Conservation (phyloP, 495 filamentous ascomycete species). For the Endocarpon pusillum region DNA sequence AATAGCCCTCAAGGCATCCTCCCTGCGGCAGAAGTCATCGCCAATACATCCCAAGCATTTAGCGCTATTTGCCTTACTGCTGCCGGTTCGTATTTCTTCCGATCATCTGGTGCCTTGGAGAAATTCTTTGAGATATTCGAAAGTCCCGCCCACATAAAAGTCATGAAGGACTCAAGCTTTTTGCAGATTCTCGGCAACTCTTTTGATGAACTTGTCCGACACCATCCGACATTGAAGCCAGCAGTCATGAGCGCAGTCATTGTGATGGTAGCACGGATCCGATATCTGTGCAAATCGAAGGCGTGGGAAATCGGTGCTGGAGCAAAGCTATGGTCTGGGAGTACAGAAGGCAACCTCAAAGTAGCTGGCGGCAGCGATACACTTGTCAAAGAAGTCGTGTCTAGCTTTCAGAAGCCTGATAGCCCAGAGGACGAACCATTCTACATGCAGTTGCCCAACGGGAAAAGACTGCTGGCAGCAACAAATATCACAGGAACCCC, state of each 20-base stretch:
- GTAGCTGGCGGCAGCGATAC: conserved; percentile 14
- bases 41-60: conserved; percentile 67
- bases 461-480: no score
- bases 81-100: conserved; percentile 75
- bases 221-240: conserved; percentile 70
- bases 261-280: conserved; percentile 67
- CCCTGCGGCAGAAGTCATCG: conserved; percentile 69
- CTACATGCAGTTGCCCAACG: no score
- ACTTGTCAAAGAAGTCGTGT: conserved; percentile 11
- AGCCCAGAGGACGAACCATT: background rate
- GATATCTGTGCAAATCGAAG: conserved; percentile 47
- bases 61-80: conserved; percentile 89
- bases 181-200: conserved; percentile 43
- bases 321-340: conserved; percentile 56
- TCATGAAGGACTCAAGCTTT: conserved; percentile 29
- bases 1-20: conserved; percentile 63
- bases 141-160: conserved; percentile 74
- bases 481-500: background rate
- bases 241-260: conserved; percentile 64
- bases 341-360: conserved; percentile 18
- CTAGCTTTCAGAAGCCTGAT: background rate
- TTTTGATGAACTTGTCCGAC: conserved; percentile 87
- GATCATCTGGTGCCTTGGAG: conserved; percentile 61
- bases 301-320: conserved; percentile 53
- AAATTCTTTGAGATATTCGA: conserved; percentile 90